Evolutionary conservation across 441 rosid genomes (phyloP), one percentile per base, ranked within the genome.

Genomic region (Hura crepitans): DNA sequence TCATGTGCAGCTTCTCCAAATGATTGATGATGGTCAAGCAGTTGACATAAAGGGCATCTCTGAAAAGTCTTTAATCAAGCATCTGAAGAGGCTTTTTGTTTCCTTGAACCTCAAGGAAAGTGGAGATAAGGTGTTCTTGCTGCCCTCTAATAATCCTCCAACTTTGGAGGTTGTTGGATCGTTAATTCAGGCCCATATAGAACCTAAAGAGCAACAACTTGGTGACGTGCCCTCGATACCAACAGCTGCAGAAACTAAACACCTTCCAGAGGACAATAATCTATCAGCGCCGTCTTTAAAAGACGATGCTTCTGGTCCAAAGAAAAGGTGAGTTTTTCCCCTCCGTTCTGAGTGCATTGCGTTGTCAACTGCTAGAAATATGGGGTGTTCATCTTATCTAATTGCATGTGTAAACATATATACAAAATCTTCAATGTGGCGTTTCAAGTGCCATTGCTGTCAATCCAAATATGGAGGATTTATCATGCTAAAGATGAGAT

Each of bases 1-100:
- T 45, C 53, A 22, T 73, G 69, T 6, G 33, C 76, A 91, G 98
- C 95, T 94, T 72, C 83, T 88, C 73, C 84, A 82, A 80, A 92
- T 92, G 97, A 85, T 94, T 57, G 97, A 94, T 75, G 85, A 73
- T 65, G 99, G 99, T 51, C 97, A 92, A 86, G 97, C 94, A 56
- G 99, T 94, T 78, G 94, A 90, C 81, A 83, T 92, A 64, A 85
- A 84, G 78, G 97, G 90, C 39, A 85, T 94, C 62, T 82, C 90
- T 2, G 96, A 94, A 71, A 90, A 67, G 63, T 64, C 87, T 65
- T 77, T 92, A 78, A 77, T 73, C 67, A 84, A 80, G 76, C 83
- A 84, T 80, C 75, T 94, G 80, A 89, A 82, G 82, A 86, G 78
- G 87, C 80, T 94, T 62, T 94, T 92, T 76, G 23, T 73, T 25